These are phyloP conservation scores for Talaromyces wortmannii DNA, from an alignment of 495 filamentous ascomycete species.

Conservation along the genomic window DNA sequence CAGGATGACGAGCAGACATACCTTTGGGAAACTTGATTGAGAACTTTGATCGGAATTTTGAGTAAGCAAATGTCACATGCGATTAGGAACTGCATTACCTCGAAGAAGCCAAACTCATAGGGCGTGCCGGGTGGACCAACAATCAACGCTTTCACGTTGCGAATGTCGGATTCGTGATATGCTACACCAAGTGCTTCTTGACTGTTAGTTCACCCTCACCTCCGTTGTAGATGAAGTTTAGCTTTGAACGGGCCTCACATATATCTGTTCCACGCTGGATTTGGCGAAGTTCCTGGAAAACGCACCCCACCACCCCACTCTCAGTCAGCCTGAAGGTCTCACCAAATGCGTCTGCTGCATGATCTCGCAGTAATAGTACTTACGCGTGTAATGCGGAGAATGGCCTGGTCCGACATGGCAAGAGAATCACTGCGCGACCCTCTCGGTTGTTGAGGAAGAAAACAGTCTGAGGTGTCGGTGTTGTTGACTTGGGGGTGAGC, in stretches of 20 bases:
- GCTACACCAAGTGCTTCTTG: conserved; percentile 66
- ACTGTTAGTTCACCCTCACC: conserved; percentile 19
- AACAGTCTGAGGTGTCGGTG: neutral
- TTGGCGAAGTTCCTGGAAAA: conserved; percentile 67
- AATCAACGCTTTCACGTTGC: conserved; percentile 81
- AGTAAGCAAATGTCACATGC: neutral
- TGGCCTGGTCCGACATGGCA: conserved; percentile 75
- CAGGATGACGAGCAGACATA: neutral
- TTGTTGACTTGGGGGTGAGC: neutral
- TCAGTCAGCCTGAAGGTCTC: conserved; percentile 18
- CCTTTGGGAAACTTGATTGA: conserved; percentile 26
- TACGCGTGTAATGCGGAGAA: conserved; percentile 81
- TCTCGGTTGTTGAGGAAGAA: neutral
- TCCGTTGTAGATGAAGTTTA: neutral
- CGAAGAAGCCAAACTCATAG: conserved; percentile 96
- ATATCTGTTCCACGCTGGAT: conserved; percentile 75
- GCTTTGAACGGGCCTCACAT: conserved; percentile 46
- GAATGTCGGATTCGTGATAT: conserved; percentile 79
- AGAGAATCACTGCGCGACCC: neutral
- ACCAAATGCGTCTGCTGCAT: neutral
- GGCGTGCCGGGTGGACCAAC: conserved; percentile 92
- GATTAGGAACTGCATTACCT: conserved; percentile 44
- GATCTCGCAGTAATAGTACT: conserved; percentile 7
- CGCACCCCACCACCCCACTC: conserved; percentile 2
- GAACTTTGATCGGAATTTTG: conserved; percentile 17